A percentile compares a stretch with the other conserved stretches of the same genome.
Conservation (phyloP, 2,329 filamentous ascomycete species). For the Hypoxylon sp. region DNA sequence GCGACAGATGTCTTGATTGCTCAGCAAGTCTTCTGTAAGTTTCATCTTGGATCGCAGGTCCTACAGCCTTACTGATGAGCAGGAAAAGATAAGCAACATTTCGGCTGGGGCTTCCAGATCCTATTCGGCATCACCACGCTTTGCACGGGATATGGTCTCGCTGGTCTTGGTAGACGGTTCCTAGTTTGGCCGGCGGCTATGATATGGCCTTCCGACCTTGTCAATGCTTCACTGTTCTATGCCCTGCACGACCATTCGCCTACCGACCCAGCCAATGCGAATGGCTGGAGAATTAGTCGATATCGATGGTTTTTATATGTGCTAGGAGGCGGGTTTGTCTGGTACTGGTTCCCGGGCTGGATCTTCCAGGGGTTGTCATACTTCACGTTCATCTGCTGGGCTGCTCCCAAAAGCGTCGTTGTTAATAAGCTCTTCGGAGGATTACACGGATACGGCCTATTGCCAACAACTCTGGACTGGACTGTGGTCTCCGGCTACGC, state of each 20-base stretch:
- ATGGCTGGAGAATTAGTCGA: conserved; percentile 72
- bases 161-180: conserved; percentile 71
- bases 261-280: conserved; percentile 65
- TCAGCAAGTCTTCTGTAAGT: conserved; percentile 66
- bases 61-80: conserved; percentile 13
- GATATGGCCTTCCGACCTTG: conserved; percentile 73
- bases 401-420: conserved; percentile 71
- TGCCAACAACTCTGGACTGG: conserved; percentile 79
- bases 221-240: conserved; percentile 74
- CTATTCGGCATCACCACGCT: conserved; percentile 73
- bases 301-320: conserved; percentile 71
- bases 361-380: conserved; percentile 62
- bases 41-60: background rate
- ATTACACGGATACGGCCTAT: conserved; percentile 70
- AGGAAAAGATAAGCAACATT: conserved; percentile 63
- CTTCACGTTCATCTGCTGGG: conserved; percentile 61
- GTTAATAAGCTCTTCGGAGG: conserved; percentile 78
- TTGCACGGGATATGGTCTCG: conserved; percentile 74
- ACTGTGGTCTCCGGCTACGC: conserved; percentile 71
- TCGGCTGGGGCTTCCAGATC: conserved; percentile 72
- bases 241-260: conserved; percentile 73
- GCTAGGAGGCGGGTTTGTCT: conserved; percentile 62
- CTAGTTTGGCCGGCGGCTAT: conserved; percentile 73
- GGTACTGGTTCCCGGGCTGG: conserved; percentile 67
- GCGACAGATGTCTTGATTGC: conserved; percentile 67